A percentile compares a stretch with the other conserved stretches of the same genome.
These are phyloP conservation scores for Elasticomyces elasticus DNA, from an alignment of 495 filamentous ascomycete species.

Conservation along the genomic window DNA sequence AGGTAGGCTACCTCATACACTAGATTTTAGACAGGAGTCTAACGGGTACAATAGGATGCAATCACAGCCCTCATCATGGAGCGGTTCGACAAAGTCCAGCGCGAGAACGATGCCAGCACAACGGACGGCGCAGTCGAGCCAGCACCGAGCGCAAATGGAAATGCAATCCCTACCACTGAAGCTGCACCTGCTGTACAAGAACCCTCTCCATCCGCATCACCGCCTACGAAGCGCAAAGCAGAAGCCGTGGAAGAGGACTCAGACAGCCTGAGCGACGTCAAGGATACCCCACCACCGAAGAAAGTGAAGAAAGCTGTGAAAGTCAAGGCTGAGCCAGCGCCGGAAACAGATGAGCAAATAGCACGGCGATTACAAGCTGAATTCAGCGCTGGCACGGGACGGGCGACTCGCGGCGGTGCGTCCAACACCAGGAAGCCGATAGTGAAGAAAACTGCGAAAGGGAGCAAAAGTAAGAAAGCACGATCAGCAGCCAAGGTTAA, in stretches of 20 bases:
- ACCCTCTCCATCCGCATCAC: background rate
- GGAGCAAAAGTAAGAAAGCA: conserved; percentile 57
- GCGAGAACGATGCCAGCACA: conserved; percentile 37
- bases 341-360: conserved; percentile 37
- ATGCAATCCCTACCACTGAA: no score
- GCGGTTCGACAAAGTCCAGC: conserved; percentile 75
- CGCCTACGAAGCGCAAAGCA: conserved; percentile 24
- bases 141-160: conserved; percentile 42
- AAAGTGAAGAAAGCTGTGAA: conserved; percentile 7
- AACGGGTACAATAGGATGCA: conserved; percentile 44
- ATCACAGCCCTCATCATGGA: conserved; percentile 78
- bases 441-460: conserved; percentile 37
- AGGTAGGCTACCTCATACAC: conserved; percentile 43
- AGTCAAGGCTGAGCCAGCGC: conserved; percentile 2
- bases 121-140: conserved; percentile 24
- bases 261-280: conserved; percentile 23
- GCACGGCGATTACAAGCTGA: conserved; percentile 86
- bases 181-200: background rate
- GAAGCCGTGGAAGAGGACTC: conserved; percentile 29
- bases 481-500: conserved; percentile 71
- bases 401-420: conserved; percentile 60
- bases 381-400: conserved; percentile 58
- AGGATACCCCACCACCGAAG: conserved; percentile 10
- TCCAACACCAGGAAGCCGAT: conserved; percentile 35
- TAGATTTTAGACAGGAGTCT: background rate